phyloP scores from a whole-genome alignment of 2,329 filamentous ascomycete genomes.

The Diaporthe sp. region DNA sequence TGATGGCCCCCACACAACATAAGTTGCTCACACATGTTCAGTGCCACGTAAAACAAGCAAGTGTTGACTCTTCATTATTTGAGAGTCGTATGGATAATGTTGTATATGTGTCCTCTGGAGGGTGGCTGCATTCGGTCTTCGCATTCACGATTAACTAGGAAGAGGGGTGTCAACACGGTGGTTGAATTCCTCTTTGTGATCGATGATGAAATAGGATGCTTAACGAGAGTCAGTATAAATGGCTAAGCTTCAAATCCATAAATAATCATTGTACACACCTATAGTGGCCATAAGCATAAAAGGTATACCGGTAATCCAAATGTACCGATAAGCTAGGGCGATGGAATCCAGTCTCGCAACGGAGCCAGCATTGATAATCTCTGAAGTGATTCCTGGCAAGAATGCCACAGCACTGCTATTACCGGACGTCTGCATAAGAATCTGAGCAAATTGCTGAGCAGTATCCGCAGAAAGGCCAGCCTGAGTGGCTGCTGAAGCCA shows the following conservation, averaged over 20 bases:
- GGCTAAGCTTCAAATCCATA: fast-evolving
- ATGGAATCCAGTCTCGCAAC: slow-evolving; percentile 1
- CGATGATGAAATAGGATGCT: slow-evolving; percentile 20
- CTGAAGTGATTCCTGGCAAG: neutral
- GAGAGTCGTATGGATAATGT: neutral
- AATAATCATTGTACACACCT: neutral
- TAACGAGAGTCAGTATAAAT: neutral
- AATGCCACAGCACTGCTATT: neutral
- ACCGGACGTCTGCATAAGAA: neutral
- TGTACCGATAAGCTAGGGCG: slow-evolving; percentile 11
- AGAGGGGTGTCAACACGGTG: slow-evolving; percentile 20
- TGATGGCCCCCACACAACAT: neutral
- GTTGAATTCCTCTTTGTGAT: slow-evolving; percentile 19
- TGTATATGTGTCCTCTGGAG: neutral
- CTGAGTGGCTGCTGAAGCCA: neutral
- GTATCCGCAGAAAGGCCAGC: neutral
- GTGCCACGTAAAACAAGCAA: neutral
- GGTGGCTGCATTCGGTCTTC: neutral
- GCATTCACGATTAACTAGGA: neutral
- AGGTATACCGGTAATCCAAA: slow-evolving; percentile 6
- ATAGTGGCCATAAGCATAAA: slow-evolving; percentile 11
- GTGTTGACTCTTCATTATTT: neutral
- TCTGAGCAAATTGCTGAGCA: neutral
- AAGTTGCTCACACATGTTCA: neutral
- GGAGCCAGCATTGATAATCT: slow-evolving; percentile 6